Evolutionary conservation across 2,329 filamentous ascomycete species (phyloP).

Genomic region (Ophiognomonia clavigignenti-juglandacearum): DNA sequence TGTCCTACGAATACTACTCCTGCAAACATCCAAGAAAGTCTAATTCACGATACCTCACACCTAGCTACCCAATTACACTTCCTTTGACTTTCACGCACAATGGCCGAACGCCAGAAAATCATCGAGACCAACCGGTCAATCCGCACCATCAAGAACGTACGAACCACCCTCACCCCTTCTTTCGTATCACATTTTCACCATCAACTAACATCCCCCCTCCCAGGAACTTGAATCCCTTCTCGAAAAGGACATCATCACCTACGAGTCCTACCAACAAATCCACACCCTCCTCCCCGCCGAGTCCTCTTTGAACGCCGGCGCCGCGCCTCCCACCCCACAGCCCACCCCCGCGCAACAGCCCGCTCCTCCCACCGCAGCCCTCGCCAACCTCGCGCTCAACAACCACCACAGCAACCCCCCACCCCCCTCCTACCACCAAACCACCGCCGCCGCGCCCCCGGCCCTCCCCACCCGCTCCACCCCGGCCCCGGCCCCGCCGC

Average conservation of each 20-base stretch:
- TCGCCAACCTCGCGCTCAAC: constrained; percentile 37
- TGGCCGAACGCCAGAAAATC: constrained; percentile 49
- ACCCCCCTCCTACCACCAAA: constrained; percentile 49
- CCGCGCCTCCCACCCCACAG: constrained; percentile 32
- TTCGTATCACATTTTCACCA: background rate
- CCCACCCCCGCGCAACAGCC: constrained; percentile 20
- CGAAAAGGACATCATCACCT: constrained; percentile 74
- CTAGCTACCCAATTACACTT: background rate
- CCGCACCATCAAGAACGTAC: constrained; percentile 79
- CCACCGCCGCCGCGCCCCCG: constrained; percentile 31
- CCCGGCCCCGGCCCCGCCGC: constrained; percentile 35
- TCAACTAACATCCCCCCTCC: constrained; percentile 16
- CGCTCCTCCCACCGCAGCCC: constrained; percentile 30
- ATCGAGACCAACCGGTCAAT: constrained; percentile 78
- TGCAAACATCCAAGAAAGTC: background rate
- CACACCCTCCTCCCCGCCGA: constrained; percentile 69
- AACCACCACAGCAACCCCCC: constrained; percentile 30
- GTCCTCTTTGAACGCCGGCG: constrained; percentile 52
- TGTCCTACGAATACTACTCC: no score
- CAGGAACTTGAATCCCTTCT: constrained; percentile 89
- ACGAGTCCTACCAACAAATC: constrained; percentile 71
- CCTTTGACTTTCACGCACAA: constrained; percentile 6
- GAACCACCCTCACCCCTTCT: constrained; percentile 21
- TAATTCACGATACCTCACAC: background rate
- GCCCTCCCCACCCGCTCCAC: constrained; percentile 21